These are phyloP conservation scores for Aspergillus intermedius DNA, from an alignment of 2,329 filamentous ascomycete species.

Conservation along the genomic window DNA sequence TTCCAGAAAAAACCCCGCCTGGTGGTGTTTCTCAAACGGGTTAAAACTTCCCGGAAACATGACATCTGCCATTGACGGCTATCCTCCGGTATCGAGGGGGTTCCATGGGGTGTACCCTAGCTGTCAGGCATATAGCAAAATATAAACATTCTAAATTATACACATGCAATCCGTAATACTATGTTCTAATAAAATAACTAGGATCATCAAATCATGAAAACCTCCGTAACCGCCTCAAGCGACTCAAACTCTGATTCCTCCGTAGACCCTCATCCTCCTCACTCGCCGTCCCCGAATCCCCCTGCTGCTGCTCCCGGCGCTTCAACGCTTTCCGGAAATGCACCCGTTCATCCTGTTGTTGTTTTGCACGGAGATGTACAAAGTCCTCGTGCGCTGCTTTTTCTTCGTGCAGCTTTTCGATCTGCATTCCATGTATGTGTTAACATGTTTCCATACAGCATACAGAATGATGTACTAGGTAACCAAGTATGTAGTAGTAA, in stretches of 20 bases:
- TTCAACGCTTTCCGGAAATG: slow-evolving; percentile 30
- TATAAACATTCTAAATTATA: too few relatives aligned
- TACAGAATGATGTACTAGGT: background rate
- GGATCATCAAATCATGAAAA: too few relatives aligned
- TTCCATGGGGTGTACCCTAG: too few relatives aligned
- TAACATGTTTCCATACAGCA: background rate
- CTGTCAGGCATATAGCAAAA: too few relatives aligned
- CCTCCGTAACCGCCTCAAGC: slow-evolving; percentile 7
- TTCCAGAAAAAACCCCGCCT: slow-evolving; percentile 1
- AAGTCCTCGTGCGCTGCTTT: slow-evolving; percentile 29
- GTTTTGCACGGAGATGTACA: slow-evolving; percentile 23
- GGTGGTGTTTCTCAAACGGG: slow-evolving; percentile 6
- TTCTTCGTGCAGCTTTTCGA: slow-evolving; percentile 25
- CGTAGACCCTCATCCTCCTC: background rate
- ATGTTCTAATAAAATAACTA: too few relatives aligned
- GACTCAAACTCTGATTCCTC: background rate
- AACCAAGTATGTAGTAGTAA: background rate
- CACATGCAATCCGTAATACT: too few relatives aligned
- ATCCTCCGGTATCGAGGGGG: too few relatives aligned
- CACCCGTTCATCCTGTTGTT: slow-evolving; percentile 27
- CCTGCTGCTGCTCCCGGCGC: slow-evolving; percentile 8
- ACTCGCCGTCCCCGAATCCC: background rate
- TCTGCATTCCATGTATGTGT: slow-evolving; percentile 11
- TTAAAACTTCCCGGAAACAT: slow-evolving; percentile 8
- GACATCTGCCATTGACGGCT: too few relatives aligned